A percentile compares a stretch with the other conserved stretches of the same genome.
Conservation (phyloP, 176 grass and related monocot species). For the Oropetium thomaeum region DNA sequence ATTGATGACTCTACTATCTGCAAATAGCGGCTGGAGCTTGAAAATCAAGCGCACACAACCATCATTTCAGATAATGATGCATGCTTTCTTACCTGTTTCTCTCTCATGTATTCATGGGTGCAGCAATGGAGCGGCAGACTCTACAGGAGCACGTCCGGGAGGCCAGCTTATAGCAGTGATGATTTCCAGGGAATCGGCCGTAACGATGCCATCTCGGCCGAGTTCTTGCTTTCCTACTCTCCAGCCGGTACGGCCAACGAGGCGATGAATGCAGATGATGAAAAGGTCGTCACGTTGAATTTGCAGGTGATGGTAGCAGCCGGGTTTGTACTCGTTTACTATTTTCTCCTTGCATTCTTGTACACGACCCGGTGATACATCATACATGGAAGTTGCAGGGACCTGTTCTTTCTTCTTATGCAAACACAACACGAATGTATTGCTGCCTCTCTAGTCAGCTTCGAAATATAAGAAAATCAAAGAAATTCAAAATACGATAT, state of each 20-base stretch:
- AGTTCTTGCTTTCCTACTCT: conserved; percentile 33
- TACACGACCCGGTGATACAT: conserved; percentile 12
- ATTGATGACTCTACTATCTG: neutral
- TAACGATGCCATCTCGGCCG: conserved; percentile 16
- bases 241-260: neutral
- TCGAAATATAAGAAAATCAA: neutral
- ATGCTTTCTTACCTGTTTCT: neutral
- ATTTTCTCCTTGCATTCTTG: conserved; percentile 30
- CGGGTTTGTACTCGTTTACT: conserved; percentile 41
- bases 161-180: conserved; percentile 36
- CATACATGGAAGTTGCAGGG: neutral
- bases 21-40: neutral
- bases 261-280: neutral
- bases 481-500: neutral
- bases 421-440: neutral
- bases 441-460: neutral
- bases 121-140: conserved; percentile 45
- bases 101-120: neutral
- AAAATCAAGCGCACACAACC: neutral
- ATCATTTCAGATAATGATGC: neutral
- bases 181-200: neutral
- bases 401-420: neutral
- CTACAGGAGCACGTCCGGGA: conserved; percentile 51
- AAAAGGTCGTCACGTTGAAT: conserved; percentile 37
- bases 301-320: conserved; percentile 50